Evolutionary conservation across 768 basidiomycete genomes (phyloP), one percentile per base, ranked within the genome.

Genomic region (Tulasnella sp.): DNA sequence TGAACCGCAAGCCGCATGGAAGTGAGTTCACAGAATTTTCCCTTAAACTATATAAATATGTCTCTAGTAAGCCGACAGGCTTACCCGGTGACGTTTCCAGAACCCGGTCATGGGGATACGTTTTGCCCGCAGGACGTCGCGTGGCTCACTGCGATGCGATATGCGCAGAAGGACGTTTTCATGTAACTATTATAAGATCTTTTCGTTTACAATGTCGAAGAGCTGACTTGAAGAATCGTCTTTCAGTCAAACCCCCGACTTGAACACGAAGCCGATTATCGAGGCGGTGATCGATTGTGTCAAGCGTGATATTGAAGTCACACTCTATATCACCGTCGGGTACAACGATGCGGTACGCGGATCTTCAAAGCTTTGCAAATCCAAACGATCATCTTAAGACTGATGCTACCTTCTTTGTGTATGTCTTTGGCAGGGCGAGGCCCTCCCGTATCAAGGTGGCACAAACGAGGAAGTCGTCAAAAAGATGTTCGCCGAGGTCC

Each of bases 401-500:
- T n/a, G n/a, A n/a, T 29, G 30, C 60, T n/a, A 70, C 71, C 2
- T 74, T 75, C 69, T 75, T 76, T 65, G 74, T n/a, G n/a, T n/a
- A n/a, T n/a, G n/a, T n/a, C n/a, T n/a, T n/a, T n/a, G 83, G 63
- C 78, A 75, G 70, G 80, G 80, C 53, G 83, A 84, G 67, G 76
- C 76, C 42, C 72, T 84, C 38, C 83, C 83, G 0, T 77, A 78
- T 64, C 83, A 84, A 67, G 84, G 84, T 9, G 85, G 85, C 1
- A 85, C 79, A 34, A 87, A 87, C 67, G 82, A 84, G 62, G 76
- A 83, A 68, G 82, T 87, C 19, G 78, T 78, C 15, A 73, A 78
- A 61, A 70, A 72, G 38, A 77, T 87, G 72, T 85, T 77, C 69
- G 74, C 72, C 21, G 69, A 69, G 49, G 73, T 85, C 17, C 70